Conservation (phyloP, 1,139 yeast genomes). For the Candida sp. region DNA sequence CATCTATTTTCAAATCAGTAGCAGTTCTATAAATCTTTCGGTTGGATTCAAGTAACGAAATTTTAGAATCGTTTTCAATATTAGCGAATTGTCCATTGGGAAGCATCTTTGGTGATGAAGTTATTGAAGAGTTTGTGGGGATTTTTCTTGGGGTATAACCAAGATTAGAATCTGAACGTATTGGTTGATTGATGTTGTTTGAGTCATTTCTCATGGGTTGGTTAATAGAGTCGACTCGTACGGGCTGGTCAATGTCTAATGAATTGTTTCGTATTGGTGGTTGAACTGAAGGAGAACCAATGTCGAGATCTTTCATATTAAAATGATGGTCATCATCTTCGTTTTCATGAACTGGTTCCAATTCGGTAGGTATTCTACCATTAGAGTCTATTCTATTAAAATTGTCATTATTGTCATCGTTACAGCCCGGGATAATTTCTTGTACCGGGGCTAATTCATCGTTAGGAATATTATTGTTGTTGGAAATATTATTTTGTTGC, state of each 20-base stretch:
- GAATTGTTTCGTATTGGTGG: slow-evolving; percentile 1
- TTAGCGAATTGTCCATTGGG: not conserved
- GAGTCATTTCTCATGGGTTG: not conserved
- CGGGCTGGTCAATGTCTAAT: not conserved
- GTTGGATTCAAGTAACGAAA: slow-evolving; percentile 1
- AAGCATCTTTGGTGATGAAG: not conserved
- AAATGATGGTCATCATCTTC: not conserved
- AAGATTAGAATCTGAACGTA: not conserved
- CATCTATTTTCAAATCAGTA: slow-evolving; percentile 14
- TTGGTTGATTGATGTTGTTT: not conserved
- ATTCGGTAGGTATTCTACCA: not conserved
- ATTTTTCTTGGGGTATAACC: not conserved
- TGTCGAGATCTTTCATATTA: not conserved
- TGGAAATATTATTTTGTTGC: slow-evolving; percentile 1
- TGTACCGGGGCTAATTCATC: slow-evolving; percentile 1
- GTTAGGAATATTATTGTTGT: not conserved
- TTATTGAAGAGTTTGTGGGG: not conserved
- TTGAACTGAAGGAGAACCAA: not conserved
- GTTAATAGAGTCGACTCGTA: not conserved
- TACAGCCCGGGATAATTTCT: not conserved
- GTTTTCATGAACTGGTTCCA: slow-evolving; percentile 3
- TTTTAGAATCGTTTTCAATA: not conserved
- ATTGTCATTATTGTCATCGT: not conserved
- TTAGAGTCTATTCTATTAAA: not conserved
- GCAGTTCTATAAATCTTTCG: slow-evolving; percentile 4